These are phyloP conservation scores for Begonia peltatifolia DNA, from an alignment of 306 rosid species.

Conservation along the genomic window DNA sequence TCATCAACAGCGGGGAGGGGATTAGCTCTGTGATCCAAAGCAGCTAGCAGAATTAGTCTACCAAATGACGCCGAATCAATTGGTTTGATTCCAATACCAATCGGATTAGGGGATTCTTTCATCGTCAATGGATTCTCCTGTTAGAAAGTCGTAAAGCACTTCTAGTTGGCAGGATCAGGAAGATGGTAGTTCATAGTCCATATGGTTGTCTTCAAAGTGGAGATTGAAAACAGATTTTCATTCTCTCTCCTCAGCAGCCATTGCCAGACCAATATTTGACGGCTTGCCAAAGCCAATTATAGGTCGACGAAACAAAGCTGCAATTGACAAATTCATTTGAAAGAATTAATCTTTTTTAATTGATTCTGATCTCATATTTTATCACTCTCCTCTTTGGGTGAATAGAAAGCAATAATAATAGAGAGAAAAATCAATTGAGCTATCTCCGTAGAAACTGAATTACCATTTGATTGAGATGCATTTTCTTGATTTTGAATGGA, in stretches of 20 bases:
- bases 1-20: conserved; percentile 48
- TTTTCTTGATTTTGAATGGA: too few relatives aligned
- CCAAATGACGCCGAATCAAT: too few relatives aligned
- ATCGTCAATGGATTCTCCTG: conserved; percentile 27
- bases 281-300: conserved; percentile 73
- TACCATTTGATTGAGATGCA: too few relatives aligned
- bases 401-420: too few relatives aligned
- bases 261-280: conserved; percentile 55
- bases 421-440: too few relatives aligned
- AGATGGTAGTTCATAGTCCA: conserved; percentile 23
- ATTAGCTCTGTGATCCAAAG: conserved; percentile 51
- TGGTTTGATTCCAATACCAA: too few relatives aligned
- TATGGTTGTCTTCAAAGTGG: conserved; percentile 57
- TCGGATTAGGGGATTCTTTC: conserved; percentile 61
- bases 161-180: conserved; percentile 68
- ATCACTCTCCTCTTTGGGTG: too few relatives aligned
- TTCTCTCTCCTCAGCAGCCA: conserved; percentile 36
- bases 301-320: conserved; percentile 67
- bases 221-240: conserved; percentile 61
- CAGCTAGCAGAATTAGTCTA: conserved; percentile 38
- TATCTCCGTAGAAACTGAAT: too few relatives aligned
- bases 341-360: too few relatives aligned
- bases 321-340: conserved; percentile 43
- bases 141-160: conserved; percentile 57
- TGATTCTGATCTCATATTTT: too few relatives aligned